Conservation (phyloP, 495 filamentous ascomycete species). For the Penicillium verhagenii region DNA sequence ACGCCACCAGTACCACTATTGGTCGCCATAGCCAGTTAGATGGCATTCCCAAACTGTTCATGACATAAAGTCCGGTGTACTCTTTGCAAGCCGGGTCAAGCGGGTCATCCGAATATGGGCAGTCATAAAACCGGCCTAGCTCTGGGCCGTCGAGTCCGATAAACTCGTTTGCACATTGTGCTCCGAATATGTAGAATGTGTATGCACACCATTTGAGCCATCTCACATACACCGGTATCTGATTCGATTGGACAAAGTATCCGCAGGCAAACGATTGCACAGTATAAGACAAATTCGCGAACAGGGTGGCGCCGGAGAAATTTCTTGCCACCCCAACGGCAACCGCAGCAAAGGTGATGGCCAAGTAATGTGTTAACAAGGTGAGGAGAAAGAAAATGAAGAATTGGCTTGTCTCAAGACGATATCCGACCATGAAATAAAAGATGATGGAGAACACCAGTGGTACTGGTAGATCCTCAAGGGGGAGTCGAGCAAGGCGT, state of each 20-base stretch:
- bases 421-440: slow-evolving; percentile 76
- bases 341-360: slow-evolving; percentile 58
- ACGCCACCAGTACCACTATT: slow-evolving; percentile 58
- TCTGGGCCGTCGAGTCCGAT: slow-evolving; percentile 40
- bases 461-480: slow-evolving; percentile 69
- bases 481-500: slow-evolving; percentile 59
- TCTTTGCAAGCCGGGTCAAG: slow-evolving; percentile 59
- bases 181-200: slow-evolving; percentile 67
- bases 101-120: slow-evolving; percentile 56
- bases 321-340: slow-evolving; percentile 59
- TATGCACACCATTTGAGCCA: slow-evolving; percentile 64
- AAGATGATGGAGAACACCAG: slow-evolving; percentile 65
- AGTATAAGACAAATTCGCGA: slow-evolving; percentile 69
- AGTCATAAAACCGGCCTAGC: slow-evolving; percentile 60
- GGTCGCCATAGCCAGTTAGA: slow-evolving; percentile 61
- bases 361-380: slow-evolving; percentile 64
- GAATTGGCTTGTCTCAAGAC: slow-evolving; percentile 56
- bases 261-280: slow-evolving; percentile 69
- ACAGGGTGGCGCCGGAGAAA: slow-evolving; percentile 60
- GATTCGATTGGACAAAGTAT: slow-evolving; percentile 67
- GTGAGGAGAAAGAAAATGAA: slow-evolving; percentile 66
- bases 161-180: slow-evolving; percentile 68
- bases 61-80: slow-evolving; percentile 66
- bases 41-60: slow-evolving; percentile 63
- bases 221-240: slow-evolving; percentile 69